Evolutionary conservation across 352 stramenopile genomes (phyloP).

Genomic region (Phytophthora ohioensis): DNA sequence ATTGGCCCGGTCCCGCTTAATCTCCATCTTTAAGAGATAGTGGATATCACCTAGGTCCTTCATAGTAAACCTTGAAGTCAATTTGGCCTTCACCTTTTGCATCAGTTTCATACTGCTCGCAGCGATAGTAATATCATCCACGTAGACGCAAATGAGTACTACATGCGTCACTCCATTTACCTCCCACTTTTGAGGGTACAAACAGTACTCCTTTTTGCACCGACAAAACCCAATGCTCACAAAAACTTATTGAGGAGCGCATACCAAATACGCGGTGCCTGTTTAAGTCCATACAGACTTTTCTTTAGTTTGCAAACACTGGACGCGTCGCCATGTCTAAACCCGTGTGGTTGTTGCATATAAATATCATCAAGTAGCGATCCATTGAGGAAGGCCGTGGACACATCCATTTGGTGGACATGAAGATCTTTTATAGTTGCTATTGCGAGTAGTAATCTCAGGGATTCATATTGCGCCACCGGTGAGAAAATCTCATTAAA

Average conservation of each 20-base stretch:
- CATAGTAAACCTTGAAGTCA: constrained; percentile 8
- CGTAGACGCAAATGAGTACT: too few species aligned
- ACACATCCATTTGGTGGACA: constrained; percentile 7
- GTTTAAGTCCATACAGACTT: neutral
- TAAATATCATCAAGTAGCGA: constrained; percentile 6
- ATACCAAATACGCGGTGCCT: neutral
- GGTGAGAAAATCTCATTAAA: constrained; percentile 4
- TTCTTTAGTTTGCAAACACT: constrained; percentile 7
- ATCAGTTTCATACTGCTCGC: constrained; percentile 4
- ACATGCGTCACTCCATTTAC: too few species aligned
- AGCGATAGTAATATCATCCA: neutral
- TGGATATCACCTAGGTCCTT: too few species aligned
- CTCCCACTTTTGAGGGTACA: too few species aligned
- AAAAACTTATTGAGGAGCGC: constrained; percentile 5
- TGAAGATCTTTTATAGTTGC: constrained; percentile 6
- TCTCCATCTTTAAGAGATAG: too few species aligned
- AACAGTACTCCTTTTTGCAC: too few species aligned
- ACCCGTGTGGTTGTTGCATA: neutral
- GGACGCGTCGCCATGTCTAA: neutral
- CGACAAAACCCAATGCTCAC: too few species aligned
- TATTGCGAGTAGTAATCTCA: neutral
- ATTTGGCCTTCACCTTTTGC: constrained; percentile 12
- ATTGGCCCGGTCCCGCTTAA: too few species aligned
- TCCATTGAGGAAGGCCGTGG: constrained; percentile 1
- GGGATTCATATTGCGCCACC: neutral